Evolutionary conservation across 2,329 filamentous ascomycete genomes (phyloP).

Genomic region (Colletotrichum sp.): DNA sequence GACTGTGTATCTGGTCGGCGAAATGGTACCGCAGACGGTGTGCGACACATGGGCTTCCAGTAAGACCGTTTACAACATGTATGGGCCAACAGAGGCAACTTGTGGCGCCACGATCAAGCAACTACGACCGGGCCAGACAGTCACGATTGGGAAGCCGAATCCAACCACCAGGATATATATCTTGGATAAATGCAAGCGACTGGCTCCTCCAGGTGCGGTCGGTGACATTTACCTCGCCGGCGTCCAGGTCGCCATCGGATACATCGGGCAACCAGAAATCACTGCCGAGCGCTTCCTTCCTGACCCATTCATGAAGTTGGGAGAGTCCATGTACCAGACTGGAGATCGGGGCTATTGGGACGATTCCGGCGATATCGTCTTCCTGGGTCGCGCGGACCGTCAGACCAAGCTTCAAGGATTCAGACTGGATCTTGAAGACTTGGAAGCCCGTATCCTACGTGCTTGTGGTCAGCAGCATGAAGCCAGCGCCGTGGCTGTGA

Average conservation of each 20-base stretch:
- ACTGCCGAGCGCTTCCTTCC: constrained; percentile 33
- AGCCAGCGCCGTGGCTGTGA: constrained; percentile 28
- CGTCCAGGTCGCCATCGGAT: constrained; percentile 45
- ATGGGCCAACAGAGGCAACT: constrained; percentile 47
- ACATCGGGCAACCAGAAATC: constrained; percentile 35
- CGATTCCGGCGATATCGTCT: constrained; percentile 34
- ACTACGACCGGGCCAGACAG: constrained; percentile 26
- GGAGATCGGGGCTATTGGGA: constrained; percentile 41
- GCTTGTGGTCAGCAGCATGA: background rate
- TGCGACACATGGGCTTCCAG: constrained; percentile 35
- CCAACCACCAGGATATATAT: constrained; percentile 43
- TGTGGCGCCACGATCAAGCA: constrained; percentile 39
- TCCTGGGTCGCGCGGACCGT: constrained; percentile 39
- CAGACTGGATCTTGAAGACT: constrained; percentile 33
- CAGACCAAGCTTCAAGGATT: constrained; percentile 33
- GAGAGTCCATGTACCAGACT: constrained; percentile 41
- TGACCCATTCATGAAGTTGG: constrained; percentile 23
- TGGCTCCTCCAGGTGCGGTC: constrained; percentile 35
- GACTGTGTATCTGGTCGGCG: constrained; percentile 41
- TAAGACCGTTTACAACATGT: constrained; percentile 44
- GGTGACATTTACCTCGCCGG: constrained; percentile 49
- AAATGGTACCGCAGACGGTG: constrained; percentile 37
- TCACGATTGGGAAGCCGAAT: constrained; percentile 26
- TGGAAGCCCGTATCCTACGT: constrained; percentile 22
- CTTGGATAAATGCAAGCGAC: constrained; percentile 30